Evolutionary conservation across 148 eudicot species (phyloP), one percentile per base, ranked within the genome.

Genomic region (Silene conica): DNA sequence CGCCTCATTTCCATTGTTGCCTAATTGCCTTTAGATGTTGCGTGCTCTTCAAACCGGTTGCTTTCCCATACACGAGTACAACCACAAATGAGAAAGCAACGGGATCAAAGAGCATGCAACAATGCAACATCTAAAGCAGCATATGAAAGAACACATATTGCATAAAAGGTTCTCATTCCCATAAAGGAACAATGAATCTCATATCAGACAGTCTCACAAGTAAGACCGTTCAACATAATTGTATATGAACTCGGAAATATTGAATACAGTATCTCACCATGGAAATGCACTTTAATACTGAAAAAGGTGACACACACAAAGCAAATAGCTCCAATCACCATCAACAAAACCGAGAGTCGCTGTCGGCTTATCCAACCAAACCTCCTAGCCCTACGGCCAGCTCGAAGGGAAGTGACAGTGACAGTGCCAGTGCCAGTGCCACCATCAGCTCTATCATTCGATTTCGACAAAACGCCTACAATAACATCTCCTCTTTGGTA

Each of bases 211-310:
- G 8, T 38, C 43, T 38, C 43, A 38, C 43, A 38, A 6, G 1
- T 38, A 13, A 48, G 52, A 10, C 52, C 2, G 55, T 50, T 50
- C 3, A 0, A 50, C 2, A 13, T 50, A 38, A 38, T 4, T 38
- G 8, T 38, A 38, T 38, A 38, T 7, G 43, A 38, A 38, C 8
- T 38, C 6, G 55, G 16, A 14, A 50, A 50, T 0, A 38, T 7
- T 38, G 22, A n/a, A 25, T n/a, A 15, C 41, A 56, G 67, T 69
- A 60, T 26, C 89, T 87, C 78, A 89, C 96, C 98, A 82, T 86
- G 87, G 67, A 85, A 76, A 38, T 77, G 87, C 74, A 90, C 81
- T 59, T 86, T 84, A 12, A 87, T 59, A 75, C 96, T 87, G 76
- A 89, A 85, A 73, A 79, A 34, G 62, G 86, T 82, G 78, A 86